phyloP scores from a whole-genome alignment of 2,329 filamentous ascomycete species.

The Phialemoniopsis sp. region DNA sequence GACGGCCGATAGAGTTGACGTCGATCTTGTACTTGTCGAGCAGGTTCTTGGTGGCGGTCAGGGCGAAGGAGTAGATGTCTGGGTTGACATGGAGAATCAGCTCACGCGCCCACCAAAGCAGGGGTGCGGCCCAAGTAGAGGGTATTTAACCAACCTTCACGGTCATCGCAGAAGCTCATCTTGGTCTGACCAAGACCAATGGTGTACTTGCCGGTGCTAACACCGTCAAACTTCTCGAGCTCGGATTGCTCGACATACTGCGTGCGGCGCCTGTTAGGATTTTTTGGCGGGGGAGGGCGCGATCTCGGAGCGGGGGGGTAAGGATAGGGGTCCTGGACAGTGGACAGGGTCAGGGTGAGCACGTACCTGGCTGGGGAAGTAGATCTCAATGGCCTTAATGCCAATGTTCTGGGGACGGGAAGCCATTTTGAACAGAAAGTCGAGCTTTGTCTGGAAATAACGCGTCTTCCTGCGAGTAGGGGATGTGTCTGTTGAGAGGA shows the following conservation, averaged over 20 bases:
- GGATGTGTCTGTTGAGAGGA: too few relatives aligned
- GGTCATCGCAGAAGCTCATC: conserved; percentile 90
- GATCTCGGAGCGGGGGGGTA: neutral
- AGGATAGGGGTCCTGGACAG: neutral
- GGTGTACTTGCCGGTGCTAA: conserved; percentile 79
- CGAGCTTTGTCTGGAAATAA: too few relatives aligned
- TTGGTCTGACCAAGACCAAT: conserved; percentile 88
- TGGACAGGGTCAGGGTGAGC: neutral
- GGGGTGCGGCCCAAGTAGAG: neutral
- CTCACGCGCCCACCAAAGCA: conserved; percentile 1
- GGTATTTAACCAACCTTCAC: conserved; percentile 63
- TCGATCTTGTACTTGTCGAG: conserved; percentile 82
- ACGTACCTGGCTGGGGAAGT: conserved; percentile 80
- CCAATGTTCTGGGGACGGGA: conserved; percentile 80
- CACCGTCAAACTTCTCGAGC: conserved; percentile 83
- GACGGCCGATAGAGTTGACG: conserved; percentile 69
- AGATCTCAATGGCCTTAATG: conserved; percentile 91
- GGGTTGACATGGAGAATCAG: neutral
- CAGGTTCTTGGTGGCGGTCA: conserved; percentile 74
- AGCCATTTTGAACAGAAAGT: conserved; percentile 50
- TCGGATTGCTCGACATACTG: conserved; percentile 82
- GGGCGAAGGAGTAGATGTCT: conserved; percentile 86
- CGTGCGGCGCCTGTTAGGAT: conserved; percentile 1
- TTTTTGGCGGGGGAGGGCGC: neutral
- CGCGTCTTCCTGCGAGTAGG: too few relatives aligned